Percentiles rank a stretch among this genome's conserved stretches.
phyloP scores from a whole-genome alignment of 768 basidiomycete species.

The Boletus rubroflammeus region DNA sequence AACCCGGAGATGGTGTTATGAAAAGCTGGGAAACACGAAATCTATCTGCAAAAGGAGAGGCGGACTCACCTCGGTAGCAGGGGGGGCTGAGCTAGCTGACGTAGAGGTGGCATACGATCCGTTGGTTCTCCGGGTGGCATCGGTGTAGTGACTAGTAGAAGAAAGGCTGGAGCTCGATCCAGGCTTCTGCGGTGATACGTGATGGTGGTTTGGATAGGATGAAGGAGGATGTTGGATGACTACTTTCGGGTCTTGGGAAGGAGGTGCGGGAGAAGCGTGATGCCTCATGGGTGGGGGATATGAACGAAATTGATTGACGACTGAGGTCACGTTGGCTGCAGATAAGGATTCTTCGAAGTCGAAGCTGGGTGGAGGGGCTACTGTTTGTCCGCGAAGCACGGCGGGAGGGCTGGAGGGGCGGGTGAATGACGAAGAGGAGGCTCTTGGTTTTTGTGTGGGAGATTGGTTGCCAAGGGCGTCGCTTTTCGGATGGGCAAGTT shows the following conservation, averaged over 20 bases:
- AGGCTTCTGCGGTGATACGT: slow-evolving; percentile 21
- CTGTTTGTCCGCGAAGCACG: slow-evolving; percentile 27
- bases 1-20: slow-evolving; percentile 16
- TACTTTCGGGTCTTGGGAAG: slow-evolving; percentile 13
- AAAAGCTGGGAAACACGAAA: slow-evolving; percentile 6
- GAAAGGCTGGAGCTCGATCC: slow-evolving; percentile 25
- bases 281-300: slow-evolving; percentile 24
- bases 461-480: slow-evolving; percentile 15
- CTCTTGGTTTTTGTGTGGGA: slow-evolving; percentile 1
- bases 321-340: slow-evolving; percentile 28
- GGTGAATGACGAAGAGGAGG: neutral
- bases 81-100: slow-evolving; percentile 24
- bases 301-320: slow-evolving; percentile 33
- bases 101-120: slow-evolving; percentile 20
- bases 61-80: slow-evolving; percentile 21
- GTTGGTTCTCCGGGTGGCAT: slow-evolving; percentile 27
- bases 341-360: slow-evolving; percentile 31
- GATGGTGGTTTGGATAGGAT: slow-evolving; percentile 9
- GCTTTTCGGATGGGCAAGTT: slow-evolving; percentile 9
- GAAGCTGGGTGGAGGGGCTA: slow-evolving; percentile 13
- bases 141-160: slow-evolving; percentile 22
- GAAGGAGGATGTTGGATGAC: slow-evolving; percentile 4
- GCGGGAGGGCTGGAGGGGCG: slow-evolving; percentile 9
- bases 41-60: slow-evolving; percentile 4
- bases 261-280: slow-evolving; percentile 17